Base-by-base conservation (phyloP, 2,329 filamentous ascomycete genomes). In the Claviceps sp. region DNA sequence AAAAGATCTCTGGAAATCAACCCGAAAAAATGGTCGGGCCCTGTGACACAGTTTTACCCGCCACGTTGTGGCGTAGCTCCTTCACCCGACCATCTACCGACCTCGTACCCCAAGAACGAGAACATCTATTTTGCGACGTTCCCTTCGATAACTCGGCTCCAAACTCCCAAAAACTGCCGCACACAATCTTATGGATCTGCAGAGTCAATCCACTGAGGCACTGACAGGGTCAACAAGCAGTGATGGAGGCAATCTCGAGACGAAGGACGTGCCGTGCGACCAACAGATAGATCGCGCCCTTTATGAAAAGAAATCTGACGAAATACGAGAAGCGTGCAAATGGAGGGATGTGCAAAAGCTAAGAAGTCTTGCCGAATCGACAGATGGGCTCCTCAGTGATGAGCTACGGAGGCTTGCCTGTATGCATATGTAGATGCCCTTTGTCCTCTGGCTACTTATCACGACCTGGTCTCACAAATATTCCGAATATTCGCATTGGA, bases 371-470 rank as follows among this genome's bases (percentile, higher is more conserved):
- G 84, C 85, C 41, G 75, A 77, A 50, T 79, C 80, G 1, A 68
- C 72, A 50, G 84, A 82, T n/a, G 85, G 85, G 18, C 75, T 88
- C 56, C 62, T 88, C 52, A 75, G 73, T 20, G 85, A 89, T 63
- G 69, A 73, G 30, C 67, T 93, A 56, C 84, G 90, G 58, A 78
- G 79, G 62, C 71, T 73, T 66, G 88, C 87, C 59, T 96, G 91
- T 94, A 78, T 69, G 37, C 18, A 14, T 24, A n/a, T 48, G 24
- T 51, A 45, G 18, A 6, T 13, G 47, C 18, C 43, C n/a, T 48
- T 26, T 26, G 8, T 44, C 46, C 20, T 24, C 26, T 34, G 26
- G 50, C 50, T 55, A 46, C 56, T 53, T 11, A 34, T 34, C 30
- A 34, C 8, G 30, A 48, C 30, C 22, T 9, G 52, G 50, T 47